phyloP scores from a whole-genome alignment of 768 basidiomycete genomes.

The Suillus placidus region DNA sequence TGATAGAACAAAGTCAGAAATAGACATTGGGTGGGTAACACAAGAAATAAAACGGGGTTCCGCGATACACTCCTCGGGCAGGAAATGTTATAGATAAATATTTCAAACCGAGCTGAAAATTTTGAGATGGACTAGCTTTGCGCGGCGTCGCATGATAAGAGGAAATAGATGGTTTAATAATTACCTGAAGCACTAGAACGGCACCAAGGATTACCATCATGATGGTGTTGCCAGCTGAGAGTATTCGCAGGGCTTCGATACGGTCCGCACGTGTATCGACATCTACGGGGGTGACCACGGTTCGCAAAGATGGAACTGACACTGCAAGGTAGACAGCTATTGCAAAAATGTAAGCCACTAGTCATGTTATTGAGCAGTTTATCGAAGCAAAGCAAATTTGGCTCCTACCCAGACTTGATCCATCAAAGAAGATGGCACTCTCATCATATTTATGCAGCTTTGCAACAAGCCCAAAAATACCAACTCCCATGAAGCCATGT shows the following conservation, averaged over 20 bases:
- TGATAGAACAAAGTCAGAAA: constrained; percentile 36
- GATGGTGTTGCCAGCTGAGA: constrained; percentile 88
- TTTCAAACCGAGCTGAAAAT: constrained; percentile 5
- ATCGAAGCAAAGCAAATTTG: constrained; percentile 14
- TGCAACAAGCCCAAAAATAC: constrained; percentile 69
- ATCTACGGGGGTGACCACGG: constrained; percentile 63
- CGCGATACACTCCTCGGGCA: neutral
- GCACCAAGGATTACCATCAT: constrained; percentile 68
- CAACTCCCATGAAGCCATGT: constrained; percentile 82
- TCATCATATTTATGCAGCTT: constrained; percentile 91
- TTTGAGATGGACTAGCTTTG: constrained; percentile 14
- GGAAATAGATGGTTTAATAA: constrained; percentile 25
- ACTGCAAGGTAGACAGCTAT: constrained; percentile 84
- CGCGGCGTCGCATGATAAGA: constrained; percentile 17
- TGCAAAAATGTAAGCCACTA: constrained; percentile 75
- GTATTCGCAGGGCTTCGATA: constrained; percentile 76
- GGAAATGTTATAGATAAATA: neutral
- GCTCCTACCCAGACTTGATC: constrained; percentile 74
- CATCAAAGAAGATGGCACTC: constrained; percentile 94
- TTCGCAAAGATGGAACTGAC: constrained; percentile 74
- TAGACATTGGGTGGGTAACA: constrained; percentile 13
- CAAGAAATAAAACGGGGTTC: constrained; percentile 1
- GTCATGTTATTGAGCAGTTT: constrained; percentile 18
- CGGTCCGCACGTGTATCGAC: constrained; percentile 66
- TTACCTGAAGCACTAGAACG: constrained; percentile 73